Evolutionary conservation across 257 asterid genomes (phyloP), one percentile per base, ranked within the genome.

Genomic region (Lycium barbarum): DNA sequence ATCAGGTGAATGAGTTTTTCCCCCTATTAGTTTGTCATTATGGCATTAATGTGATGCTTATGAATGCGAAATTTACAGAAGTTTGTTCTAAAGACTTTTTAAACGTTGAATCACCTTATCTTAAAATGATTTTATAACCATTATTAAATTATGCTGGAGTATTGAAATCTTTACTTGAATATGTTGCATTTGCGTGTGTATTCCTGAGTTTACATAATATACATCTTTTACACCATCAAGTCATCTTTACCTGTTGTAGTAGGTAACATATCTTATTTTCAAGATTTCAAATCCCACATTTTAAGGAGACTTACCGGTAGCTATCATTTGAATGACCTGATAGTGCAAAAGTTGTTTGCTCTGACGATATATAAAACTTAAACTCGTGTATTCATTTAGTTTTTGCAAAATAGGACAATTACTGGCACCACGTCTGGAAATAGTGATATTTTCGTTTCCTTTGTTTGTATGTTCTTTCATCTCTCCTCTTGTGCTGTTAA

Each of bases 1-100:
- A 87, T 83, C 99, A 97, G 98, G 99, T 93, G 89, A 87, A 81
- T 68, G 20, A 35, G 6, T 54, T 58, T 80, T 6, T 79, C 38
- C 3, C 18, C 54, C 84, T 74, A 40, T 84, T 80, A 20, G 22
- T 61, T 58, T 54, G 18, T 14, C 20, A 57, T 57, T 17, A 57
- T 57, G 12, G 55, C 55, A 7, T 12, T 13, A 49, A 14, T 67
- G 22, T 36, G 74, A 7, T 67, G 22, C 2, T 67, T 36, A 36
- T 36, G 22, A 67, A 20, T 36, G 14, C 5, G 6, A 17, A 57
- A 57, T 5, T 17, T 17, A 57, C 63, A 6, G 5, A 15, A 15
- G 61, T 13, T 55, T 55, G 62, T 57, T 7, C 62, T 26, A 26
- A 5, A 57, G 6, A 57, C 1, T 5, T 57, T 57, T 14, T 4